These are phyloP conservation scores for Cardiospermum halicacabum DNA, from an alignment of 345 rosid species.

Conservation along the genomic window DNA sequence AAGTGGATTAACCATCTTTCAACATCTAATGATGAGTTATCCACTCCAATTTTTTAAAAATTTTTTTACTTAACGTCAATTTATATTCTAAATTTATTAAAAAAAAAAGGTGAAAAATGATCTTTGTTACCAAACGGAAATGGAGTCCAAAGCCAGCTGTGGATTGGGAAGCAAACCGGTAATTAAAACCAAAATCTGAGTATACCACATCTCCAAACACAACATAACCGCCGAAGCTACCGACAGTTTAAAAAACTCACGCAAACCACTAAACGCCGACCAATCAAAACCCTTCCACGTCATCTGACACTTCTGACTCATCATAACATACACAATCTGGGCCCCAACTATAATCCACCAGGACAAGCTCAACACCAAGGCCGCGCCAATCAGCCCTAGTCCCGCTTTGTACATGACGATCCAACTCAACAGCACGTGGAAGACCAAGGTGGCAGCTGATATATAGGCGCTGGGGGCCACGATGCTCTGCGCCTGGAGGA, in stretches of 20 bases:
- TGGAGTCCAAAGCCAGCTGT: conserved; percentile 63
- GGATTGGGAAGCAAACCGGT: conserved; percentile 73
- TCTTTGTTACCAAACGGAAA: conserved; percentile 62
- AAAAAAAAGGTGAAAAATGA: too few species aligned
- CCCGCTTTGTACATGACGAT: conserved; percentile 34
- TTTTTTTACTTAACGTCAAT: too few species aligned
- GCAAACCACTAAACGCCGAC: conserved; percentile 60
- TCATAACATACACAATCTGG: conserved; percentile 46
- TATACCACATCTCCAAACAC: conserved; percentile 91
- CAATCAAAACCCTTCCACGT: conserved; percentile 70
- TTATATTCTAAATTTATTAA: too few species aligned
- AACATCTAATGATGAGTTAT: too few species aligned
- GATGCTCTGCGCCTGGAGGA: conserved; percentile 64
- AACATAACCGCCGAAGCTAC: conserved; percentile 84
- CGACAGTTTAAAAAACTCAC: conserved; percentile 64
- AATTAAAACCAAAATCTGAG: conserved; percentile 63
- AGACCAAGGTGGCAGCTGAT: conserved; percentile 41
- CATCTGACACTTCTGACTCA: conserved; percentile 37
- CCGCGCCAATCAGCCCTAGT: conserved; percentile 53
- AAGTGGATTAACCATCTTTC: too few species aligned
- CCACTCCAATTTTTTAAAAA: too few species aligned
- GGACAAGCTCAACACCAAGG: conserved; percentile 62
- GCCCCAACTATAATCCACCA: conserved; percentile 83
- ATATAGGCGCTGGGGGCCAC: conserved; percentile 63
- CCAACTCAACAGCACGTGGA: conserved; percentile 58